Conservation (phyloP, 176 grass and related monocot genomes). For the Tillandsia fasciculata region DNA sequence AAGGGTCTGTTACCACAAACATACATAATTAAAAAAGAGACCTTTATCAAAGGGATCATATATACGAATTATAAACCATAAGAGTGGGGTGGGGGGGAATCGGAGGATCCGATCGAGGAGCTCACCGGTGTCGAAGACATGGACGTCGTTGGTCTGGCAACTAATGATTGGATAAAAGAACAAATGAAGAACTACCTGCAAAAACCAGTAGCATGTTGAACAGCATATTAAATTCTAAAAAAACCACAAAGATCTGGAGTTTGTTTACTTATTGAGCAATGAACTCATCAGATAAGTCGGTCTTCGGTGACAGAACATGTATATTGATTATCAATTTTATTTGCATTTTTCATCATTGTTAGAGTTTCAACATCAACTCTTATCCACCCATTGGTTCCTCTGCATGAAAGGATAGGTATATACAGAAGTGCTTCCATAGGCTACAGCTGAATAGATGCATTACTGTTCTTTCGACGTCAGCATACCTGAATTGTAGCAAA, state of each 20-base stretch:
- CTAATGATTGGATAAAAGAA: no score
- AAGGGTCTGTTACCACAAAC: neutral
- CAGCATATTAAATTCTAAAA: neutral
- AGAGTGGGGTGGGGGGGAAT: neutral
- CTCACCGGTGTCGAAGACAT: constrained; percentile 24
- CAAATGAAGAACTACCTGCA: constrained; percentile 44
- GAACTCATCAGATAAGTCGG: neutral
- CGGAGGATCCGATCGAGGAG: neutral
- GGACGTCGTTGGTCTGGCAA: constrained; percentile 26
- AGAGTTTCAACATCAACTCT: no score
- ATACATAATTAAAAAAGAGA: neutral
- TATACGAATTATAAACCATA: neutral
- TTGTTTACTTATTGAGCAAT: no score
- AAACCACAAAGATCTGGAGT: neutral
- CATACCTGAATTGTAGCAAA: constrained; percentile 75
- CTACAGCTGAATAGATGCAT: neutral
- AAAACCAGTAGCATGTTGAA: neutral
- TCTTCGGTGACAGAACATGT: neutral
- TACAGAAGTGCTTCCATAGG: neutral
- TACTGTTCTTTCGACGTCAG: neutral
- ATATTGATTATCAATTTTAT: no score
- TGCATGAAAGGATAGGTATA: neutral
- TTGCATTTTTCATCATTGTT: no score
- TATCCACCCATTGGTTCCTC: no score
- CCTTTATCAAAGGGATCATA: neutral